Conservation (phyloP, 1,284 basidiomycete species). For the Bjerkandera adusta region DNA sequence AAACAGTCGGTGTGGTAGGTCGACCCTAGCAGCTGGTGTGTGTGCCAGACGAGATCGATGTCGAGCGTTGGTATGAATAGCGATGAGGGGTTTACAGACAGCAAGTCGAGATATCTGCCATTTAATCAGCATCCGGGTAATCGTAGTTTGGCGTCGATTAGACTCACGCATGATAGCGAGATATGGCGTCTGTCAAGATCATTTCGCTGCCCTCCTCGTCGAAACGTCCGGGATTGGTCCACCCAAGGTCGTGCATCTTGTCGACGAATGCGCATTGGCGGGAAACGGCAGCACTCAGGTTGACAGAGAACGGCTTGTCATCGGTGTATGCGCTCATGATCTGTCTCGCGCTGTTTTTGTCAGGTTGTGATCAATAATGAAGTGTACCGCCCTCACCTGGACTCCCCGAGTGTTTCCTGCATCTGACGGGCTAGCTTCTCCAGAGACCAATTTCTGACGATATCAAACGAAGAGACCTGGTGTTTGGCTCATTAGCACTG, state of each 20-base stretch:
- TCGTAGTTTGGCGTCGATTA: not conserved
- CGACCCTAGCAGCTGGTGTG: conserved; percentile 11
- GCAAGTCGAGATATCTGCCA: conserved; percentile 27
- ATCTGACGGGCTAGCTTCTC: not conserved
- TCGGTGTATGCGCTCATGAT: conserved; percentile 18
- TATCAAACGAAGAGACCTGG: not conserved
- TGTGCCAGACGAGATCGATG: conserved; percentile 20
- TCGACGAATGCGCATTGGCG: conserved; percentile 17
- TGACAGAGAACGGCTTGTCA: conserved; percentile 19
- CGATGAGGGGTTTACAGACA: conserved; percentile 13
- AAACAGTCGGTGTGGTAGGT: conserved; percentile 11
- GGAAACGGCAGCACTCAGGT: conserved; percentile 18
- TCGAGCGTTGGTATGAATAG: conserved; percentile 20
- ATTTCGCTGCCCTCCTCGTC: conserved; percentile 17
- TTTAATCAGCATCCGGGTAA: conserved; percentile 10
- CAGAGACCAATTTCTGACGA: not conserved
- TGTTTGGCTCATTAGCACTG: no score
- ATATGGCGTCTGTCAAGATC: conserved; percentile 20
- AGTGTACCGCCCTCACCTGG: not conserved
- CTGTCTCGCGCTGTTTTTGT: conserved; percentile 2
- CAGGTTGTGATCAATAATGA: not conserved
- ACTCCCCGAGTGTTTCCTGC: not conserved
- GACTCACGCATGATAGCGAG: conserved; percentile 23
- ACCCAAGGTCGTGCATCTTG: conserved; percentile 24
- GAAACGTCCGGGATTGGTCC: conserved; percentile 21